These are phyloP conservation scores for Limnomonas spitsbergensis DNA, from an alignment of 139 green algal species.

Conservation along the genomic window DNA sequence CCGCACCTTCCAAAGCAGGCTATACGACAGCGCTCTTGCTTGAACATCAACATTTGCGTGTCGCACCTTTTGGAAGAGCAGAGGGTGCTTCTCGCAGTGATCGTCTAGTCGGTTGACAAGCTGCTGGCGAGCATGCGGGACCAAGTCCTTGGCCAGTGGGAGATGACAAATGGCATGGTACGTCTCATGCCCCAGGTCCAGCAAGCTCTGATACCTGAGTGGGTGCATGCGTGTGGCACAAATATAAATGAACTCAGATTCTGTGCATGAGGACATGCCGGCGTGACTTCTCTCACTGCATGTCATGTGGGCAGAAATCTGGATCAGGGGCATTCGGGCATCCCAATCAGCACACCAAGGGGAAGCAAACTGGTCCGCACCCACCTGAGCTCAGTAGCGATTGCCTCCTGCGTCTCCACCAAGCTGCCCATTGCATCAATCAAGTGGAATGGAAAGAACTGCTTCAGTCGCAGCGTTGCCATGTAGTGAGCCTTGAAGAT, in stretches of 20 bases:
- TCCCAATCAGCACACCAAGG: no score
- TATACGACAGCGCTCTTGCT: no score
- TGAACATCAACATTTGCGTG: no score
- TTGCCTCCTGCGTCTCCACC: slow-evolving; percentile 70
- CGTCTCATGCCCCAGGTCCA: slow-evolving; percentile 81
- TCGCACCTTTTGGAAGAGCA: slow-evolving; percentile 74
- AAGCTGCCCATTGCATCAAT: slow-evolving; percentile 91
- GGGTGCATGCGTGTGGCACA: no score
- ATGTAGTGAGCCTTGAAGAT: slow-evolving; percentile 68
- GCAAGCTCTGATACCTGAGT: slow-evolving; percentile 83
- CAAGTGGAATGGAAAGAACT: slow-evolving; percentile 76
- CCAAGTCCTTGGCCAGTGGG: slow-evolving; percentile 74
- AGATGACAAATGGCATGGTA: slow-evolving; percentile 76
- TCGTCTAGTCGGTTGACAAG: slow-evolving; percentile 75
- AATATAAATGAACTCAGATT: no score
- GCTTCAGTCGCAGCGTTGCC: slow-evolving; percentile 78
- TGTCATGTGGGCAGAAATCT: no score
- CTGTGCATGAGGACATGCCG: no score
- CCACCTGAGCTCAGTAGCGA: slow-evolving; percentile 58
- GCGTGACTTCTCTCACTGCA: no score
- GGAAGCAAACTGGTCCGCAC: no score
- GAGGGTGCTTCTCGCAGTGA: slow-evolving; percentile 57
- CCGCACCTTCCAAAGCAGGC: no score
- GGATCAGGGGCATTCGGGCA: no score
- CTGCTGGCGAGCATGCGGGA: slow-evolving; percentile 73